Evolutionary conservation across 179 eudicot species (phyloP).

Genomic region (Pouteria campechiana): DNA sequence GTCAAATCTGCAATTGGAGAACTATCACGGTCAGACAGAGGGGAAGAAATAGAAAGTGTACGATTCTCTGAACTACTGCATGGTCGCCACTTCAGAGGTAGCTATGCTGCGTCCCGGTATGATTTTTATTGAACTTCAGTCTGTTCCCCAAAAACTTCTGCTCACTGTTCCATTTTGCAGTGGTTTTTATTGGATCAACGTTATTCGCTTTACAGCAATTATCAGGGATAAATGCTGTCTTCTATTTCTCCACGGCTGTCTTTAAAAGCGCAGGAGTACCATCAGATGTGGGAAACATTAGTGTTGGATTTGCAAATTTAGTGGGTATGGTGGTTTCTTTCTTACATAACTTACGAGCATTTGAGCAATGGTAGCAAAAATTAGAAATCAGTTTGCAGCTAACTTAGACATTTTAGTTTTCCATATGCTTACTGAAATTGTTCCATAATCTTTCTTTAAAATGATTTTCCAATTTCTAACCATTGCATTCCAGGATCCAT

Average conservation of each 20-base stretch:
- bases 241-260: conserved; percentile 97
- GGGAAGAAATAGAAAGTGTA: conserved; percentile 47
- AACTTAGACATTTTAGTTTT: too few species aligned
- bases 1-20: conserved; percentile 70
- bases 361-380: too few species aligned
- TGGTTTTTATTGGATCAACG: conserved; percentile 92
- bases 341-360: background rate
- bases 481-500: conserved; percentile 50
- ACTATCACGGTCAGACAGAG: conserved; percentile 59
- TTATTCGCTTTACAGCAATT: conserved; percentile 98
- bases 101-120: conserved; percentile 2
- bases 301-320: conserved; percentile 63
- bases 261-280: conserved; percentile 93
- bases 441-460: background rate
- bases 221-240: conserved; percentile 91
- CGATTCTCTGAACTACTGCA: conserved; percentile 44
- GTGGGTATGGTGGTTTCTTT: conserved; percentile 29
- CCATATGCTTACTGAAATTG: too few species aligned
- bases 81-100: conserved; percentile 88
- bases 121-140: background rate
- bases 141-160: conserved; percentile 18
- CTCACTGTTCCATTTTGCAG: conserved; percentile 73
- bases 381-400: too few species aligned
- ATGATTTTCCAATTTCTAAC: background rate
- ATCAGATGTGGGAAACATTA: conserved; percentile 65